A percentile compares a stretch with the other conserved stretches of the same genome.
Conservation (phyloP, 805 yeast species). For the Lachancea waltii region DNA sequence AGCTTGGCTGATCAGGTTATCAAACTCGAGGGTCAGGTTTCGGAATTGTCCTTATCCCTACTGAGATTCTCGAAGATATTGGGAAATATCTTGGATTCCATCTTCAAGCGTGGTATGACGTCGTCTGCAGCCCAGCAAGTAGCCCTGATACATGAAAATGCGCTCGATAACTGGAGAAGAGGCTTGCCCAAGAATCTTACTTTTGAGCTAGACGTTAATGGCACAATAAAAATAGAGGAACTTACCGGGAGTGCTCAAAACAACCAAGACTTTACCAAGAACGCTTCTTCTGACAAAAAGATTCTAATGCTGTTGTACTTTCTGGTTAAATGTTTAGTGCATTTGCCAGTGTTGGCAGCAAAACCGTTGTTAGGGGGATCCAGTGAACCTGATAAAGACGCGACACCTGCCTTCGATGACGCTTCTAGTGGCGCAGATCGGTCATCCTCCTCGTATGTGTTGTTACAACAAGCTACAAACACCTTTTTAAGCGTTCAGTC, state of each 20-base stretch:
- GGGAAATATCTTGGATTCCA: conserved; percentile 65
- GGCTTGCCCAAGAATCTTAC: conserved; percentile 55
- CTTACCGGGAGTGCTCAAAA: conserved; percentile 13
- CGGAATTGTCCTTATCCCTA: conserved; percentile 53
- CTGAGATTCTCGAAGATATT: conserved; percentile 67
- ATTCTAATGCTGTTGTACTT: conserved; percentile 53
- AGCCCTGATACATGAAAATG: conserved; percentile 47
- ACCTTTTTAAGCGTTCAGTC: conserved; percentile 51
- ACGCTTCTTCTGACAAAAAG: conserved; percentile 40
- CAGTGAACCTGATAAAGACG: neutral
- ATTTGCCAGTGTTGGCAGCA: conserved; percentile 53
- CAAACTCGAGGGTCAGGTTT: conserved; percentile 64
- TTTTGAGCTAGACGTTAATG: conserved; percentile 60
- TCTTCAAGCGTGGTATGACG: conserved; percentile 51
- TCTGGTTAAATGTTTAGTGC: conserved; percentile 56
- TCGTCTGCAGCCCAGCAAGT: conserved; percentile 23
- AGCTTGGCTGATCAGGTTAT: conserved; percentile 39
- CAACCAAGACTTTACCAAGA: conserved; percentile 16
- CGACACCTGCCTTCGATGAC: conserved; percentile 1
- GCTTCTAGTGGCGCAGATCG: conserved; percentile 15
- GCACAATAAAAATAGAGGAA: conserved; percentile 30
- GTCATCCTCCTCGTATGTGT: conserved; percentile 52
- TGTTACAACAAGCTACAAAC: conserved; percentile 61
- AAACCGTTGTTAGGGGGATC: conserved; percentile 29
- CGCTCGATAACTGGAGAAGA: conserved; percentile 72